These are phyloP conservation scores for Candolleomyces aberdarensis DNA, from an alignment of 768 basidiomycete species.

Conservation along the genomic window DNA sequence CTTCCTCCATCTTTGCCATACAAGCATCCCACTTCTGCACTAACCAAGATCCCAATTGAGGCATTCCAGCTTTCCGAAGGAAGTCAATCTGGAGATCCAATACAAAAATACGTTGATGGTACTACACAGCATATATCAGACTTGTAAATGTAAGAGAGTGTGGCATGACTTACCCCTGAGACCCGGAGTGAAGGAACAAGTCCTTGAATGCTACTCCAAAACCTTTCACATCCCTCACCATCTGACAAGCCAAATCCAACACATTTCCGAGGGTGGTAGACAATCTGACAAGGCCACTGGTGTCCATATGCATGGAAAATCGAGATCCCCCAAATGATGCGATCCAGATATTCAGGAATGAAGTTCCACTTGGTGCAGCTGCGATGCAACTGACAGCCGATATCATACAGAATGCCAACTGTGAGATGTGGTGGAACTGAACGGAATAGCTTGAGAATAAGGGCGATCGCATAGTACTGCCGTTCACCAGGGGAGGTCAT, in stretches of 20 bases:
- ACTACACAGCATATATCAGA: slow-evolving; percentile 9
- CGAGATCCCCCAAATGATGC: slow-evolving; percentile 23
- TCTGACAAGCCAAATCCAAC: slow-evolving; percentile 22
- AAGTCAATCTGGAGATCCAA: slow-evolving; percentile 23
- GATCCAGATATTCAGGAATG: slow-evolving; percentile 13
- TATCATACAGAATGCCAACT: slow-evolving; percentile 30
- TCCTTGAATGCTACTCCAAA: slow-evolving; percentile 21
- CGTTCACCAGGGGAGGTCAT: slow-evolving; percentile 32
- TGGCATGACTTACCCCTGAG: slow-evolving; percentile 22
- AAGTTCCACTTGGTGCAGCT: slow-evolving; percentile 18
- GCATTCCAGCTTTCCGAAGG: slow-evolving; percentile 10
- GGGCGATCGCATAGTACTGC: slow-evolving; percentile 27
- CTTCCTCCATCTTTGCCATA: slow-evolving; percentile 1
- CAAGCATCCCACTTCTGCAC: neutral
- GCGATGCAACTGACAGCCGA: slow-evolving; percentile 33
- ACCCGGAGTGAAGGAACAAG: slow-evolving; percentile 24
- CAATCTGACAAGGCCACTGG: slow-evolving; percentile 30
- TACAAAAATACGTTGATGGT: slow-evolving; percentile 21
- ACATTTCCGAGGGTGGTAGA: slow-evolving; percentile 27
- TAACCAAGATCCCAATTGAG: slow-evolving; percentile 14
- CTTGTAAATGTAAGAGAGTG: neutral
- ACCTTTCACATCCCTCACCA: slow-evolving; percentile 24
- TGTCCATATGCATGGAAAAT: slow-evolving; percentile 36
- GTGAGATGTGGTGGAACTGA: slow-evolving; percentile 24
- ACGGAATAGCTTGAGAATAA: slow-evolving; percentile 28